Evolutionary conservation across 75 land plant genomes (phyloP).

Genomic region (Pinus tabuliformis): DNA sequence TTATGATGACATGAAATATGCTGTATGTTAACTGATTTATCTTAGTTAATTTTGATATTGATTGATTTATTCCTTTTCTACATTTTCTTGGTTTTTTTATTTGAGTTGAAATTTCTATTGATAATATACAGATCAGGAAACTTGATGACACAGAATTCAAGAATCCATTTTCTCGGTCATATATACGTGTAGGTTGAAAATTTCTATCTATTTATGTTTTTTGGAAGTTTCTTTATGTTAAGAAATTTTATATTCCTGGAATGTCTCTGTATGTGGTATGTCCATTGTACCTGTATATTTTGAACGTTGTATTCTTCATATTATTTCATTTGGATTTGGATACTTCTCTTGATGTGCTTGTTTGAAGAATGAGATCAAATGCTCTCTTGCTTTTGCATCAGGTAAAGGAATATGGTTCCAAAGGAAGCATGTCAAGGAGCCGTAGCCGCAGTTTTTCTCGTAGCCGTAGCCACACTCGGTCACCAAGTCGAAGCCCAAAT

Average conservation of each 20-base stretch:
- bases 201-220: not conserved
- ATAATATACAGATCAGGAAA: constrained; percentile 62
- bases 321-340: constrained; percentile 19
- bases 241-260: not conserved
- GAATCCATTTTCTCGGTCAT: constrained; percentile 77
- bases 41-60: not conserved
- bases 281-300: constrained; percentile 22
- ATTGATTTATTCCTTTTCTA: not conserved
- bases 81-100: not conserved
- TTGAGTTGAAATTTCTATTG: constrained; percentile 1
- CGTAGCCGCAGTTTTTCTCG: constrained; percentile 34
- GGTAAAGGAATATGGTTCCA: constrained; percentile 40
- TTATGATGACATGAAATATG: constrained; percentile 49
- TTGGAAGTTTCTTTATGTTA: not conserved
- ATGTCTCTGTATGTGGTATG: not conserved
- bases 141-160: constrained; percentile 84
- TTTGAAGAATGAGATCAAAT: not conserved
- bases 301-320: constrained; percentile 8
- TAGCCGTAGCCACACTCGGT: constrained; percentile 17
- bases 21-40: constrained; percentile 13
- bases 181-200: constrained; percentile 59
- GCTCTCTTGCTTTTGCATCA: constrained; percentile 15
- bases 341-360: constrained; percentile 5
- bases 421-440: constrained; percentile 32
- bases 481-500: constrained; percentile 2